These are phyloP conservation scores for Gymnopus androsaceus DNA, from an alignment of 1,284 basidiomycete species.

Conservation along the genomic window DNA sequence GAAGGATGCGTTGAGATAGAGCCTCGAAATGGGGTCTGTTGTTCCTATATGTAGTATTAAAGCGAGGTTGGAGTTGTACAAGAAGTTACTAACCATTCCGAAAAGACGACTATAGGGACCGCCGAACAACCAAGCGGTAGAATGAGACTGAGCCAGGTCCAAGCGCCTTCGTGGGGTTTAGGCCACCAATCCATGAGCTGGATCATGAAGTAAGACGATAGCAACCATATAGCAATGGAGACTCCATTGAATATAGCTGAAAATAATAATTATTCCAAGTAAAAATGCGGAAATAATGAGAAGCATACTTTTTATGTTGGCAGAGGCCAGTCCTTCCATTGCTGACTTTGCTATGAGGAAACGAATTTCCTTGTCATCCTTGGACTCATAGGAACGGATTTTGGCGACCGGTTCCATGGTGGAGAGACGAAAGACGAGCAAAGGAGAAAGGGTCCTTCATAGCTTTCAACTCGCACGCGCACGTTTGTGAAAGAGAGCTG, in stretches of 20 bases:
- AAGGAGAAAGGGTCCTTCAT: neutral
- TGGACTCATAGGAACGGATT: conserved; percentile 54
- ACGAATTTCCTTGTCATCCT: conserved; percentile 60
- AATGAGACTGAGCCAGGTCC: conserved; percentile 59
- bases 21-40: conserved; percentile 73
- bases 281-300: neutral
- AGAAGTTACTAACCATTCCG: conserved; percentile 63
- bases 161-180: conserved; percentile 36
- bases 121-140: conserved; percentile 66
- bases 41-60: conserved; percentile 43
- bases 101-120: conserved; percentile 64
- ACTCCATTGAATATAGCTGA: conserved; percentile 65
- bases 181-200: conserved; percentile 71
- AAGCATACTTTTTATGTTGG: conserved; percentile 62
- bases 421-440: neutral
- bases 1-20: conserved; percentile 53
- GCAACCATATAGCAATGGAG: conserved; percentile 60
- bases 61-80: neutral
- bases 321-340: conserved; percentile 71
- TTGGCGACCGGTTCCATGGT: conserved; percentile 32
- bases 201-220: conserved; percentile 57
- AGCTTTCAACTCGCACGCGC: neutral
- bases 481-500: conserved; percentile 7
- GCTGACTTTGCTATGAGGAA: conserved; percentile 70
- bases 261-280: conserved; percentile 10